Conservation (phyloP, 352 stramenopile species). For the Phytophthora crassamura region DNA sequence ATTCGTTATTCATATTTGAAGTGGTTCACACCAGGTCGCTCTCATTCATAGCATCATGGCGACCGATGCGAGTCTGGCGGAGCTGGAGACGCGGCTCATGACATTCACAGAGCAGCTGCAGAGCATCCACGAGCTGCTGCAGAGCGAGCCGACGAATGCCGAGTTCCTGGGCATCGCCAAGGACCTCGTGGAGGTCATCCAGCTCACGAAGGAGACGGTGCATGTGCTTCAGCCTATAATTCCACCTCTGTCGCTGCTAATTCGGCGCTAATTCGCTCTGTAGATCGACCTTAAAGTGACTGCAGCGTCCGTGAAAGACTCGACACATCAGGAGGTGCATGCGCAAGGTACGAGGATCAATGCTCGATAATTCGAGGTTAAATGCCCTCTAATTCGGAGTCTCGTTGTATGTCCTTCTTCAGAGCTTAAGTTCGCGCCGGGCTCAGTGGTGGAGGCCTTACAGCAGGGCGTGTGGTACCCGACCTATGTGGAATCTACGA, state of each 20-base stretch:
- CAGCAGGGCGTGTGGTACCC: conserved; percentile 80
- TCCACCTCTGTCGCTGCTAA: neutral
- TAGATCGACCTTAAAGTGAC: conserved; percentile 52
- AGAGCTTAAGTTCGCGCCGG: conserved; percentile 55
- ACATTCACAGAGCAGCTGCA: conserved; percentile 84
- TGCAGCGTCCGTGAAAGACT: neutral
- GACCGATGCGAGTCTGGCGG: conserved; percentile 55
- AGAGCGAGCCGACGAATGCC: conserved; percentile 68
- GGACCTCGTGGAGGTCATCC: conserved; percentile 86
- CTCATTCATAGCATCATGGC: conserved; percentile 9
- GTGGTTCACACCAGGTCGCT: too few relatives aligned
- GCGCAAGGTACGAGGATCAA: conserved; percentile 19
- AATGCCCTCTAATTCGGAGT: conserved; percentile 7
- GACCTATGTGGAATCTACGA: conserved; percentile 63
- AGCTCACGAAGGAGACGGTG: conserved; percentile 87
- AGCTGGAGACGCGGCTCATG: conserved; percentile 80
- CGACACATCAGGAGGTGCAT: neutral
- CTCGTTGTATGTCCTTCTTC: conserved; percentile 2
- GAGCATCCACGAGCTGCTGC: conserved; percentile 82
- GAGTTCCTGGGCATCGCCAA: conserved; percentile 82
- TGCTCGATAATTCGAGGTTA: neutral
- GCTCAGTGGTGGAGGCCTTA: conserved; percentile 62
- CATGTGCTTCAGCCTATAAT: neutral
- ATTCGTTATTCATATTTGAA: too few relatives aligned
- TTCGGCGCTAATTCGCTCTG: neutral